Evolutionary conservation across 805 yeast species (phyloP).

Genomic region (Candida parachauliodes): DNA sequence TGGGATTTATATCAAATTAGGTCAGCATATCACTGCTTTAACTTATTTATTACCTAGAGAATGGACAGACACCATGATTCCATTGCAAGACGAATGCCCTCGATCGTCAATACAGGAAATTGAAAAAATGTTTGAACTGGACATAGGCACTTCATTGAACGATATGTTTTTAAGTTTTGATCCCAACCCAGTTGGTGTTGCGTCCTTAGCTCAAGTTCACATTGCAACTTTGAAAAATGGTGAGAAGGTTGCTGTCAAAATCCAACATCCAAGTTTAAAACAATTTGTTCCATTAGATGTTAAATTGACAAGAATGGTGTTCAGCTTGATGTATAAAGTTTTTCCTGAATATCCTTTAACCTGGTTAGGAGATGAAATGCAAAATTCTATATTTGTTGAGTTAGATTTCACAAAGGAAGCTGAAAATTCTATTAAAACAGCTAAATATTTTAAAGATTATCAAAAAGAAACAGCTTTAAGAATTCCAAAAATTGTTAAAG

Average conservation of each 20-base stretch:
- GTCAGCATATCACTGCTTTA: slow-evolving; percentile 91
- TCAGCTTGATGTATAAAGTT: slow-evolving; percentile 64
- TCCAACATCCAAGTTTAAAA: slow-evolving; percentile 86
- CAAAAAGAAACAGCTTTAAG: slow-evolving; percentile 67
- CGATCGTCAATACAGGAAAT: slow-evolving; percentile 69
- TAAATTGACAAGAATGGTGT: slow-evolving; percentile 70
- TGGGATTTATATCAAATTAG: slow-evolving; percentile 89
- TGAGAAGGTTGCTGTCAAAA: slow-evolving; percentile 83
- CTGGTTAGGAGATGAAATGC: slow-evolving; percentile 95
- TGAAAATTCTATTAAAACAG: slow-evolving; percentile 68
- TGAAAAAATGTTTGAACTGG: slow-evolving; percentile 59
- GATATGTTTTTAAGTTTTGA: slow-evolving; percentile 69
- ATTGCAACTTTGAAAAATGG: slow-evolving; percentile 60
- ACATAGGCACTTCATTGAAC: slow-evolving; percentile 56
- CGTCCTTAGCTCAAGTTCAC: slow-evolving; percentile 96
- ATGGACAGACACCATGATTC: slow-evolving; percentile 95
- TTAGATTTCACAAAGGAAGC: slow-evolving; percentile 88
- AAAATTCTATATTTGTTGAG: slow-evolving; percentile 83
- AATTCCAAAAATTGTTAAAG: slow-evolving; percentile 68
- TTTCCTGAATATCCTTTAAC: slow-evolving; percentile 92
- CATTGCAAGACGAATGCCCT: slow-evolving; percentile 90
- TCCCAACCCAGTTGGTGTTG: slow-evolving; percentile 83
- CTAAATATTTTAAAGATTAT: slow-evolving; percentile 57
- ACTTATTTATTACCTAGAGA: slow-evolving; percentile 86
- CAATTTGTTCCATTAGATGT: slow-evolving; percentile 92